Base-by-base conservation (phyloP, 352 stramenopile species). In the Globisporangium mamillatum region DNA sequence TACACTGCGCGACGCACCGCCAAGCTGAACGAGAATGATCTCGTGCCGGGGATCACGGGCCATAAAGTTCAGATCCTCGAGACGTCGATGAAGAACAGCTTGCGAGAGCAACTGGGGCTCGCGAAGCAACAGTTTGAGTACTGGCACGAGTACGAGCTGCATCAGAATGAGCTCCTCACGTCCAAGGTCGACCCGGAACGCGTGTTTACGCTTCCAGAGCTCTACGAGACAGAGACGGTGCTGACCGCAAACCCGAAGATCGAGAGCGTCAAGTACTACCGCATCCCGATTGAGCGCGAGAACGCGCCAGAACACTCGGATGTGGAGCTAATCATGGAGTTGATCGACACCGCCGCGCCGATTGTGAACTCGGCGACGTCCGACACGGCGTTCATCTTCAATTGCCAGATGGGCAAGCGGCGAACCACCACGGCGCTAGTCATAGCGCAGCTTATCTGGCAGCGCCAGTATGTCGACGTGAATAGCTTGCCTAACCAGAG, bases 331-430 rank as follows among this genome's bases (percentile, higher is more conserved):
- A 75, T 94, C 20, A 80, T 89, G 67, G 78, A 84, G 27, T 67
- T 92, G 62, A 82, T 94, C 53, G 61, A 69, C 50, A 69, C 75
- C n/a, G 62, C 69, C 0, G 70, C 63, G 20, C 69, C 67, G 18
- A 65, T 69, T n/a, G 66, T 78, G n/a, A 48, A 52, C 3, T 54
- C 70, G 0, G 57, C 67, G n/a, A 71, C 74, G 6, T 56, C 54
- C 20, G 67, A 81, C 27, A 95, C 88, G 20, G 88, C 88, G n/a
- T 88, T 93, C 69, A 81, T 95, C 16, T 95, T 95, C 64, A 96
- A 96, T 54, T 96, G 88, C 34, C 88, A 96, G 73, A 94, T 94
- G 85, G 88, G 88, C 14, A 92, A 93, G 65, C 82, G 86, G 9
- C 83, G 88, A 14, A 94, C 88, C 16, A 96, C 88, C 7, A 94